Base-by-base conservation (phyloP, 768 basidiomycete species). In the Strobilomyces dryophilus region DNA sequence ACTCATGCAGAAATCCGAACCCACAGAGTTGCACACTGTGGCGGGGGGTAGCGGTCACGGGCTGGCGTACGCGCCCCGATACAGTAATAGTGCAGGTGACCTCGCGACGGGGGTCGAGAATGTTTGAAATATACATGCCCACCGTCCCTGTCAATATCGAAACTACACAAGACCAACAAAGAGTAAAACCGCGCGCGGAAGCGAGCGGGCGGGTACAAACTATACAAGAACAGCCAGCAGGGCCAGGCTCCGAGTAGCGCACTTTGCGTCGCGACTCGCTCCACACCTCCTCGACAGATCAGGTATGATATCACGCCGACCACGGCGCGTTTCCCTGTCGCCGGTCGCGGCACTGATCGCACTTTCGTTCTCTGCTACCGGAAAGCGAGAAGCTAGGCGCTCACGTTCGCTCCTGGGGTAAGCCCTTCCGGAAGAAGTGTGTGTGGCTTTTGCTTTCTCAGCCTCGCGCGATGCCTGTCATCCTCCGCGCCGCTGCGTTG, bases 391-490 rank as follows among this genome's bases (percentile, higher is more conserved):
- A 24, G 31, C 53, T 64, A 66, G 6, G 56, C 46, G 29, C 63
- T 66, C 56, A 65, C 46, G 32, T 66, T 67, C 2, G 54, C 52
- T 37, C 65, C 66, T 24, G 56, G 56, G 8, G 7, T 36, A 2
- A 66, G 54, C 1, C 61, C 58, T 17, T 53, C 61, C 1, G 66
- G 66, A 48, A 59, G 61, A 40, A 54, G 67, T 8, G 73, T 61
- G 35, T 76, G 78, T 42, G 70, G 75, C 60, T 76, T 79, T 61
- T 81, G 79, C 60, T 82, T 84, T 61, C 74, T 74, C 46, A 81
- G 66, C 52, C 75, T 68, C 34, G 69, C 59, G 29, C 68, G 70
- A 52, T 58, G 73, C 58, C 62, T 71, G 45, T 71, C 74, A 17
- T 79, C 73, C 47, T 72, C 69, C 52, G 59, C 20, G 27, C 50